phyloP scores from a whole-genome alignment of 2,329 filamentous ascomycete genomes.

The Rutstroemia sydowiana region DNA sequence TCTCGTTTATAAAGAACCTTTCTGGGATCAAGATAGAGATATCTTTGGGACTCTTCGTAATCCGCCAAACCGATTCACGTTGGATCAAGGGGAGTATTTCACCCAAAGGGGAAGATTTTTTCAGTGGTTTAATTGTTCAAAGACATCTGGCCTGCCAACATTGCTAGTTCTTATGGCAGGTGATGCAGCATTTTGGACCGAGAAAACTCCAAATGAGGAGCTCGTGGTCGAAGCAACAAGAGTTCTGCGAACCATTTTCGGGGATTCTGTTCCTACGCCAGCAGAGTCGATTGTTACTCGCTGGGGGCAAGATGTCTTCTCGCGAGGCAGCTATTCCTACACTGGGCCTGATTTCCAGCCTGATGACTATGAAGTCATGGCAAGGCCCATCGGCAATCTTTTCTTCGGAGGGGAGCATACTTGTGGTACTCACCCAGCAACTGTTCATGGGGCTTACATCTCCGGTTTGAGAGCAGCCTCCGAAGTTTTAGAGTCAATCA shows the following conservation, averaged over 20 bases:
- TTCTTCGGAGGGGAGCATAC: constrained; percentile 97
- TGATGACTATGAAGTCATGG: constrained; percentile 91
- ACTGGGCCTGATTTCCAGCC: constrained; percentile 74
- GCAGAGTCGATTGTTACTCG: constrained; percentile 83
- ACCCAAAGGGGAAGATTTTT: constrained; percentile 84
- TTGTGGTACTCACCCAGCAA: constrained; percentile 90
- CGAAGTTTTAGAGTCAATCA: constrained; percentile 71
- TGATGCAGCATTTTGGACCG: constrained; percentile 83
- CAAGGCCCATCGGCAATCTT: constrained; percentile 72
- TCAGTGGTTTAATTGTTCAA: constrained; percentile 93
- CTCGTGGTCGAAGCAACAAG: constrained; percentile 75
- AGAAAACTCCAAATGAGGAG: constrained; percentile 64
- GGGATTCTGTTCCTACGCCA: constrained; percentile 63
- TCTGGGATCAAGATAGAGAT: constrained; percentile 85
- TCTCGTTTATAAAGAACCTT: constrained; percentile 78
- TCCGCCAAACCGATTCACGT: constrained; percentile 59
- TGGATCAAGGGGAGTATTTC: constrained; percentile 73
- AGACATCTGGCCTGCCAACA: constrained; percentile 80
- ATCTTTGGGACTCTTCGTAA: constrained; percentile 90
- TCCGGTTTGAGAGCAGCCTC: constrained; percentile 85
- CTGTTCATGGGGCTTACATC: constrained; percentile 92
- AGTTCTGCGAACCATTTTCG: constrained; percentile 71
- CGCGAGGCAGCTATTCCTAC: constrained; percentile 92
- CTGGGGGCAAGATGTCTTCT: constrained; percentile 86
- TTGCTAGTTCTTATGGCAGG: constrained; percentile 93